A percentile compares a stretch with the other conserved stretches of the same genome.
Conservation (phyloP, 1,284 basidiomycete species). For the Ganoderma boninense region DNA sequence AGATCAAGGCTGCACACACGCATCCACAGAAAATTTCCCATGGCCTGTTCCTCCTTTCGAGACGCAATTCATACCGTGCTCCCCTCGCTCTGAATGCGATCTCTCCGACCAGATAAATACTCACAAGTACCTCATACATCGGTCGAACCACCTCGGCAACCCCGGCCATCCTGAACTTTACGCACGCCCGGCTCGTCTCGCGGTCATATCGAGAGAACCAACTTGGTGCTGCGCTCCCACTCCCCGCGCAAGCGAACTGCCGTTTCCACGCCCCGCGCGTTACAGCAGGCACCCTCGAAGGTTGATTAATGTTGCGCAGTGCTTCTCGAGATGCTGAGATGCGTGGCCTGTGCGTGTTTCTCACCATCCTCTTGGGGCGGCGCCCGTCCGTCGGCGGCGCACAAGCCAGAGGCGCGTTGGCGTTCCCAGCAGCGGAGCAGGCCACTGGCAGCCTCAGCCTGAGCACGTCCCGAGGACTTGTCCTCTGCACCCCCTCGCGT, state of each 20-base stretch:
- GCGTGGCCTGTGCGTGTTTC: background rate
- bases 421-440: background rate
- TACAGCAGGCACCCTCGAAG: background rate
- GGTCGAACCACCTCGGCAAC: background rate
- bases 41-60: background rate
- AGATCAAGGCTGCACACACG: conserved; percentile 2
- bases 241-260: background rate
- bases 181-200: background rate
- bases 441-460: background rate
- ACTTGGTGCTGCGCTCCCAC: background rate
- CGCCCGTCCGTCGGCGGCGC: background rate
- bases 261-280: background rate
- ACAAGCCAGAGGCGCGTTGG: background rate
- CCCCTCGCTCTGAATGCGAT: background rate
- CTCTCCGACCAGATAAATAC: background rate
- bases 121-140: no score
- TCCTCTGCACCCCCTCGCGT: background rate
- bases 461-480: background rate
- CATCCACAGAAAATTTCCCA: background rate
- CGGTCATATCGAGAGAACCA: background rate
- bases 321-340: conserved; percentile 2
- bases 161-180: background rate
- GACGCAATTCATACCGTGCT: background rate
- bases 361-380: background rate
- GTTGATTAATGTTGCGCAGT: conserved; percentile 6